phyloP scores from a whole-genome alignment of 192 early-diverging fungal species.

The Spinellus fusiger region DNA sequence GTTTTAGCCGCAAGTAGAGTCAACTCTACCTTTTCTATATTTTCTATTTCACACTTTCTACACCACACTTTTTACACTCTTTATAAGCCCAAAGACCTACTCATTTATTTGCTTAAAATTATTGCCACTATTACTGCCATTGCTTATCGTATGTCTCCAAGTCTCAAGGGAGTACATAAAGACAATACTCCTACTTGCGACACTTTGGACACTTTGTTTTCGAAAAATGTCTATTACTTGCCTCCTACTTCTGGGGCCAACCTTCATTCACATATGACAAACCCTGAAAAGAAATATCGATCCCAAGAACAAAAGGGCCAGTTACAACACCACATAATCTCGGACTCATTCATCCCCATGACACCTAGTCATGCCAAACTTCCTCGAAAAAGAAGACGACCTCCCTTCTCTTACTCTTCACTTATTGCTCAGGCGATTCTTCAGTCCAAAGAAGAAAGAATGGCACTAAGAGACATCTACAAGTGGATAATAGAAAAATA shows the following conservation, averaged over 20 bases:
- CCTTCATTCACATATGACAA: slow-evolving; percentile 19
- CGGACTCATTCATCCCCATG: slow-evolving; percentile 33
- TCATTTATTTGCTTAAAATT: too few relatives aligned
- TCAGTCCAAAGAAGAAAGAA: slow-evolving; percentile 42
- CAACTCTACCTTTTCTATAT: too few relatives aligned
- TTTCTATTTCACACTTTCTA: too few relatives aligned
- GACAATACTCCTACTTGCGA: too few relatives aligned
- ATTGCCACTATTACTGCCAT: too few relatives aligned
- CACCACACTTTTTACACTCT: too few relatives aligned
- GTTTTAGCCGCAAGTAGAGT: too few relatives aligned
- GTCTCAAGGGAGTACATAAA: too few relatives aligned
- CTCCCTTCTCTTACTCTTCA: slow-evolving; percentile 77
- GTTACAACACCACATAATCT: slow-evolving; percentile 26
- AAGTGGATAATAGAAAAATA: slow-evolving; percentile 69
- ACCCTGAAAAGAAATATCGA: slow-evolving; percentile 21
- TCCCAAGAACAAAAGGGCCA: slow-evolving; percentile 22
- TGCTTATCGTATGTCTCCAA: too few relatives aligned
- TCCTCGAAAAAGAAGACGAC: slow-evolving; percentile 33
- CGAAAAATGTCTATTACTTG: slow-evolving; percentile 7
- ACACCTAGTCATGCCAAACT: slow-evolving; percentile 17
- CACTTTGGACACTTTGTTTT: too few relatives aligned
- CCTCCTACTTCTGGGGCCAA: slow-evolving; percentile 29
- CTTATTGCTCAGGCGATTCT: slow-evolving; percentile 81
- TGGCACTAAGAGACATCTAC: slow-evolving; percentile 89
- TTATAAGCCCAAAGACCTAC: too few relatives aligned